phyloP scores from a whole-genome alignment of 805 yeast species.

The Candida piceae region DNA sequence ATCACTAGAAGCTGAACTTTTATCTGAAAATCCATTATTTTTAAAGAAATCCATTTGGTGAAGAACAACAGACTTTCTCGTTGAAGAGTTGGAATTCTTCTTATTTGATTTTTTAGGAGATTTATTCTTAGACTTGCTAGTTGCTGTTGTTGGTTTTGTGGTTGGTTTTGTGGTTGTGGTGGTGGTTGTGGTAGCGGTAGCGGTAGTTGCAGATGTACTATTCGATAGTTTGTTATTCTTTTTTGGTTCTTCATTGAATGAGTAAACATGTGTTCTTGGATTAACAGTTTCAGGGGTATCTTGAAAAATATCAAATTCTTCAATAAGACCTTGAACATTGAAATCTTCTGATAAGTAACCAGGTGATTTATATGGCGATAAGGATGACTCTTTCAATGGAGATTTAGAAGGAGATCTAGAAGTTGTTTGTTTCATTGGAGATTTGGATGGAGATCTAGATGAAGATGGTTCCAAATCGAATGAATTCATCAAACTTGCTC shows the following conservation, averaged over 20 bases:
- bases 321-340: conserved; percentile 4
- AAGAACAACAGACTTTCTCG: conserved; percentile 4
- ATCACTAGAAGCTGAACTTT: conserved; percentile 1
- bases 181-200: not conserved
- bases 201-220: too few species aligned
- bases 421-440: not conserved
- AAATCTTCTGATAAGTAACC: conserved; percentile 2
- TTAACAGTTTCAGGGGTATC: conserved; percentile 7
- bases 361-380: conserved; percentile 2
- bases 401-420: not conserved
- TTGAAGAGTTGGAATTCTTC: conserved; percentile 7
- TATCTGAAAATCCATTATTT: conserved; percentile 5
- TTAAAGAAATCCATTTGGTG: conserved; percentile 11
- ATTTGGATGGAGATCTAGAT: not conserved
- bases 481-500: conserved; percentile 12
- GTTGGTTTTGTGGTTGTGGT: too few species aligned
- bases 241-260: too few species aligned
- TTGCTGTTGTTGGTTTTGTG: too few species aligned
- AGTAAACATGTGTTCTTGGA: too few species aligned
- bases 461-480: conserved; percentile 1
- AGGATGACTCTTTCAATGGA: not conserved
- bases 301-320: conserved; percentile 11
- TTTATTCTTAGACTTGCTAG: conserved; percentile 5
- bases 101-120: conserved; percentile 12
- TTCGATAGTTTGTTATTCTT: too few species aligned